Base-by-base conservation (phyloP, 2,329 filamentous ascomycete species). In the Lachnellula willkommii region DNA sequence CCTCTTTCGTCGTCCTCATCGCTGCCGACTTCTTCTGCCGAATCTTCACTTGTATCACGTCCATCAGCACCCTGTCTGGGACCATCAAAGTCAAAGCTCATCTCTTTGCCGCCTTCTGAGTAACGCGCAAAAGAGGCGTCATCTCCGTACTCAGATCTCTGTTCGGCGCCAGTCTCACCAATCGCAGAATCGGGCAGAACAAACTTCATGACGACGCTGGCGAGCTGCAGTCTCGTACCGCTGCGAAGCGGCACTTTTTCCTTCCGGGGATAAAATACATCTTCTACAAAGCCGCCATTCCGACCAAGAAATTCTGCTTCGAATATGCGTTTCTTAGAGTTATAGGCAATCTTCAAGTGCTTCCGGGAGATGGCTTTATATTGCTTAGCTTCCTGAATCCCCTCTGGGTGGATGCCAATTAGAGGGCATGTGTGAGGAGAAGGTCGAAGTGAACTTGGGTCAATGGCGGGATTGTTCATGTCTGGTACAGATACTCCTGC, bases 281-380 rank as follows among this genome's bases (percentile, higher is more conserved):
- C 84, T 52, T 88, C 80, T 60, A 83, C 79, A 66, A 88, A 87
- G 65, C 87, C 84, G 5, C 87, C 87, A 63, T 90, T 90, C 60
- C 71, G 69, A 11, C 79, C 78, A n/a, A 78, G 68, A 12, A 81
- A 73, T 42, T 74, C 65, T 47, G 88, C 82, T 66, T 89, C 82
- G 65, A 89, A 92, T 6, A 81, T 74, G 20, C 81, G 77, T 42
- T 77, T 77, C 12, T 82, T 74, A 59, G 80, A 76, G 65, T 88
- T 87, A 72, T 85, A 92, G 47, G 80, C 75, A 63, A 93, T 89
- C 65, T 84, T 85, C 49, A 89, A 75, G 69, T 93, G 89, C 63
- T 87, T 76, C 58, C 88, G 78, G 3, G 88, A 92, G 53, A 92
- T 91, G 50, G 80, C 81, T 66, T 87, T 88, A 50, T 88, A 89